These are phyloP conservation scores for Umbelopsis isabellina DNA, from an alignment of 192 early-diverging fungal genomes.

Conservation along the genomic window DNA sequence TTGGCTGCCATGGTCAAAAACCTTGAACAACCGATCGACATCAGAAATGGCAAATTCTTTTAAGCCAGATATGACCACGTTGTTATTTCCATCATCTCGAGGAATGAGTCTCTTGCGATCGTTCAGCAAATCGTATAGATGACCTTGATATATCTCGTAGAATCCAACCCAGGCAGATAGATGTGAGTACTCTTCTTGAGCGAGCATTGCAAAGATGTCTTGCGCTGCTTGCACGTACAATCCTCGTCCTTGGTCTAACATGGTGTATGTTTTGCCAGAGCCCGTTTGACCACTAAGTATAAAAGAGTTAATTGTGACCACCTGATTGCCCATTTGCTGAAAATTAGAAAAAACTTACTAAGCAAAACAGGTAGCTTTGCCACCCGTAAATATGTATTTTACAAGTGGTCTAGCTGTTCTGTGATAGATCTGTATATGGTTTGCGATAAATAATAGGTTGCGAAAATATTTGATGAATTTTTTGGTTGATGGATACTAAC, in stretches of 20 bases:
- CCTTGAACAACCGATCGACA: constrained; percentile 81
- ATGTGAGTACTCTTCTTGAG: constrained; percentile 68
- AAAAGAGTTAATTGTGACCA: too few relatives aligned
- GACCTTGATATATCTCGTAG: constrained; percentile 97
- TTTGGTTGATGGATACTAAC: constrained; percentile 44
- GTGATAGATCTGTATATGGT: constrained; percentile 63
- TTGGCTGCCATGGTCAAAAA: constrained; percentile 90
- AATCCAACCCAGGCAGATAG: constrained; percentile 85
- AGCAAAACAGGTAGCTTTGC: constrained; percentile 98
- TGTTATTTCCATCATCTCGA: constrained; percentile 94
- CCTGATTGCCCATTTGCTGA: background rate
- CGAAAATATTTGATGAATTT: background rate
- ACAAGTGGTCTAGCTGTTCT: constrained; percentile 93
- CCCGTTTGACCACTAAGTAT: constrained; percentile 74
- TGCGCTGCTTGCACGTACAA: constrained; percentile 90
- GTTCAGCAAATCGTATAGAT: constrained; percentile 93
- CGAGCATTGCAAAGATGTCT: constrained; percentile 84
- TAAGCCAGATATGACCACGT: constrained; percentile 87
- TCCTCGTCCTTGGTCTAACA: constrained; percentile 87
- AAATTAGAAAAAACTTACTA: constrained; percentile 65
- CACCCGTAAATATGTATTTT: constrained; percentile 92
- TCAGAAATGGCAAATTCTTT: constrained; percentile 82
- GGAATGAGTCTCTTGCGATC: constrained; percentile 86
- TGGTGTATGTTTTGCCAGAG: constrained; percentile 94
- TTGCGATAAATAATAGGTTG: background rate